Evolutionary conservation across 202 grass and related monocot genomes (phyloP), one percentile per base, ranked within the genome.

Genomic region (Carex arenaria): DNA sequence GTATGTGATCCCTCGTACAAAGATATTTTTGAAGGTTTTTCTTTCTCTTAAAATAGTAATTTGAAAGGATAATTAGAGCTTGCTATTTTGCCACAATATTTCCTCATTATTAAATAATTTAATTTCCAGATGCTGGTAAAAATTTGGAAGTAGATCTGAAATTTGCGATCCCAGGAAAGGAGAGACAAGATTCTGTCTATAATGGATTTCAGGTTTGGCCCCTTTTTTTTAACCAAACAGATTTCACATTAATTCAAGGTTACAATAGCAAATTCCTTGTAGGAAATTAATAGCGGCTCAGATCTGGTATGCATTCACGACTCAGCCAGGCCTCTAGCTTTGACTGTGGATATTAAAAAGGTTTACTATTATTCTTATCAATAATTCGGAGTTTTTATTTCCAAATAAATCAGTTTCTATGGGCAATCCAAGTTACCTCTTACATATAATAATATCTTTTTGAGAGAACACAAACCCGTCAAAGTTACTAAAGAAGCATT

Each of bases 281-380:
- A 99, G 96, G 91, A 94, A 93, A 90, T 91, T 82, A 87, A 92
- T 91, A 83, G 88, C 57, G 75, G 82, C 65, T 99, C 96, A 19
- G 91, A 95, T 85, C 91, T 99, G 86, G 91, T 99, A 62, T 99
- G 96, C 76, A 85, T 99, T 38, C 96, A 99, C 83, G 96, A 99
- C 90, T 99, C 96, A 82, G 93, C 96, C 59, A 92, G 93, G 65
- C 93, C 96, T 85, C 76, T 99, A 71, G 89, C 92, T 86, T 87
- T 86, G 56, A 84, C 87, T 75, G 67, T 68, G 87, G 96, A 99
- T 82, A 85, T 92, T 15, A 92, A 89, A 90, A 99, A 98, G 96
- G 96, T 95, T 83, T 59, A 14, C 4, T 67, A n/a, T 61, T 84
- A 12, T 84, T 64, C 64, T 81, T 52, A 84, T 30, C 2, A 83